These are phyloP conservation scores for Scleroderma bovista DNA, from an alignment of 768 basidiomycete genomes.

Conservation along the genomic window DNA sequence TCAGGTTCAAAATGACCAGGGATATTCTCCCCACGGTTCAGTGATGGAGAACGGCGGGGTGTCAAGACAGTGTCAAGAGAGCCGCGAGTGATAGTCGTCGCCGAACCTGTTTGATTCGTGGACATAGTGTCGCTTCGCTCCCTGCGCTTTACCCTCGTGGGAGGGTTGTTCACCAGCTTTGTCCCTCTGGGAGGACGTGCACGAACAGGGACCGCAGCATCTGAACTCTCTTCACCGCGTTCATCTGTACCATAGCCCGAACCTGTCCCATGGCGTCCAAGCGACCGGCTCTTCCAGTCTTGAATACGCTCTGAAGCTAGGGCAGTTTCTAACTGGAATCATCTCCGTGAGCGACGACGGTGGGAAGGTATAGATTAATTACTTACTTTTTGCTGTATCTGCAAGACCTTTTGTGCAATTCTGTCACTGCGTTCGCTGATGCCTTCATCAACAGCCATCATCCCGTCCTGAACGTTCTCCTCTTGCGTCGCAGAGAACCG, in stretches of 20 bases:
- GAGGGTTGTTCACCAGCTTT: slow-evolving; percentile 29
- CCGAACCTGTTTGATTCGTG: slow-evolving; percentile 46
- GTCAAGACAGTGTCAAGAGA: slow-evolving; percentile 23
- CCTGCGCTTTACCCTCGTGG: slow-evolving; percentile 36
- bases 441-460: slow-evolving; percentile 82
- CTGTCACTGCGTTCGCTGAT: slow-evolving; percentile 81
- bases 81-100: slow-evolving; percentile 20
- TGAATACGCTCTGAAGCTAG: slow-evolving; percentile 51
- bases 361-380: not conserved
- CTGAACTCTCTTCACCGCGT: slow-evolving; percentile 56
- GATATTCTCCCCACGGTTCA: slow-evolving; percentile 28
- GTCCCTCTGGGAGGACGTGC: slow-evolving; percentile 35
- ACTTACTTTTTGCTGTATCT: slow-evolving; percentile 86
- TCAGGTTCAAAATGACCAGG: slow-evolving; percentile 39
- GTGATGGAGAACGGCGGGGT: slow-evolving; percentile 24
- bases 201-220: slow-evolving; percentile 35
- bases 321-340: slow-evolving; percentile 65
- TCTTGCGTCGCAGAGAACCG: slow-evolving; percentile 70
- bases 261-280: slow-evolving; percentile 15
- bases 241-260: slow-evolving; percentile 35
- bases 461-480: slow-evolving; percentile 66
- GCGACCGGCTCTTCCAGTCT: slow-evolving; percentile 27
- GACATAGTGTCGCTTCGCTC: slow-evolving; percentile 60
- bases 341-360: slow-evolving; percentile 1
- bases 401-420: slow-evolving; percentile 81